These are phyloP conservation scores for Nakaseomyces nivariensis DNA, from an alignment of 1,139 yeast genomes.

Conservation along the genomic window DNA sequence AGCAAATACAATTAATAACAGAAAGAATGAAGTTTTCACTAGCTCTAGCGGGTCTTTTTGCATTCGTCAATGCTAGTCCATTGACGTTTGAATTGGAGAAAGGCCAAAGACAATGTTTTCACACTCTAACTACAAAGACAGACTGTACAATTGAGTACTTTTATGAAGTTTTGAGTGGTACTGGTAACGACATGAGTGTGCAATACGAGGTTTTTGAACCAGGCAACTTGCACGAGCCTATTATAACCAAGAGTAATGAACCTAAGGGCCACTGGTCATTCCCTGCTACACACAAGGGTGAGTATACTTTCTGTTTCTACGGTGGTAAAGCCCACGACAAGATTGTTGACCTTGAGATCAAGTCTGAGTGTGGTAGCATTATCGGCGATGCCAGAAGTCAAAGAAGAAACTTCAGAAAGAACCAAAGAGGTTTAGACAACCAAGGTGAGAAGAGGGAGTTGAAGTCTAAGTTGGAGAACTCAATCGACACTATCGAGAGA, in stretches of 20 bases:
- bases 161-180: slow-evolving; percentile 90
- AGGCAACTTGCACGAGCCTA: slow-evolving; percentile 37
- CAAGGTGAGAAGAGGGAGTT: slow-evolving; percentile 25
- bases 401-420: slow-evolving; percentile 41
- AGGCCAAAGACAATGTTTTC: slow-evolving; percentile 68
- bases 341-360: slow-evolving; percentile 80
- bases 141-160: slow-evolving; percentile 65
- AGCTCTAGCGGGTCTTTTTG: neutral
- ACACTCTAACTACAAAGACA: slow-evolving; percentile 57
- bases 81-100: slow-evolving; percentile 74
- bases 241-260: slow-evolving; percentile 53
- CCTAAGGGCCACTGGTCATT: slow-evolving; percentile 82
- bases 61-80: slow-evolving; percentile 30
- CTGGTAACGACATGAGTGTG: slow-evolving; percentile 57
- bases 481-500: slow-evolving; percentile 54
- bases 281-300: slow-evolving; percentile 62
- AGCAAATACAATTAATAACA: too few relatives aligned
- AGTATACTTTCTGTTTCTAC: slow-evolving; percentile 85
- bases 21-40: neutral
- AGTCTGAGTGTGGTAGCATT: slow-evolving; percentile 33
- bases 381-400: slow-evolving; percentile 57
- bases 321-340: slow-evolving; percentile 86
- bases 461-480: slow-evolving; percentile 46
- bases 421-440: slow-evolving; percentile 12
- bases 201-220: slow-evolving; percentile 73